Base-by-base conservation (phyloP, 495 filamentous ascomycete genomes). In the Astrothelium subdiscretum region DNA sequence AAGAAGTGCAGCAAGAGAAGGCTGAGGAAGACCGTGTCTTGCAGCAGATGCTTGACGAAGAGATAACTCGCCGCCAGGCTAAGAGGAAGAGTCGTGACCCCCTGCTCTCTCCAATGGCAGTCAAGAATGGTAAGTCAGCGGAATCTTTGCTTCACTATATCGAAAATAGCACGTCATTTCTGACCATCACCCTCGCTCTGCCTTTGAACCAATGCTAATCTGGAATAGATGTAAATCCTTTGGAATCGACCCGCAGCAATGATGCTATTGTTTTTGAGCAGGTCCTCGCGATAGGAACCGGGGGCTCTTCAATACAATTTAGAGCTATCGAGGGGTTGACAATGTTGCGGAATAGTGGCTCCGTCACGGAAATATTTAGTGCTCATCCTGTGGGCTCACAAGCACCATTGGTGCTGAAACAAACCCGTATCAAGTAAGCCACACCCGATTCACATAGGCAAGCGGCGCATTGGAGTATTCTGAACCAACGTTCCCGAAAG, bases 21-120 rank as follows among this genome's bases (percentile, higher is more conserved):
- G 66, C 78, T 18, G 89, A 95, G 66, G 88, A 94, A 70, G 87
- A 95, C 65, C 80, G 85, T 31, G 82, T 84, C 29, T 77, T 95
- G 29, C 82, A 85, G 61, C 82, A 87, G 65, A 82, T 92, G 78
- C 76, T 95, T 31, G 81, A 90, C 59, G 85, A 96, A 65, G 89
- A 91, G 64, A 75, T 90, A 43, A 83, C 77, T 40, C 79, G 87
- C 35, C 83, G 85, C 60, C 80, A 81, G 63, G 48, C 48, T 8
- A 80, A 75, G 31, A 61, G 59, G 4, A 68, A 62, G 31, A 54
- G 48, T 29, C 48, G n/a, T 27, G 22, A 8, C 10, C 48, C 48
- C 8, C 6, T 54, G 15, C 8, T 54, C 6, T 54, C 24, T 27
- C 24, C 48, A 8, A 20, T 8, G 11, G 6, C n/a, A 27, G 24